These are phyloP conservation scores for Metrosideros polymorpha DNA, from an alignment of 441 rosid species.

Conservation along the genomic window DNA sequence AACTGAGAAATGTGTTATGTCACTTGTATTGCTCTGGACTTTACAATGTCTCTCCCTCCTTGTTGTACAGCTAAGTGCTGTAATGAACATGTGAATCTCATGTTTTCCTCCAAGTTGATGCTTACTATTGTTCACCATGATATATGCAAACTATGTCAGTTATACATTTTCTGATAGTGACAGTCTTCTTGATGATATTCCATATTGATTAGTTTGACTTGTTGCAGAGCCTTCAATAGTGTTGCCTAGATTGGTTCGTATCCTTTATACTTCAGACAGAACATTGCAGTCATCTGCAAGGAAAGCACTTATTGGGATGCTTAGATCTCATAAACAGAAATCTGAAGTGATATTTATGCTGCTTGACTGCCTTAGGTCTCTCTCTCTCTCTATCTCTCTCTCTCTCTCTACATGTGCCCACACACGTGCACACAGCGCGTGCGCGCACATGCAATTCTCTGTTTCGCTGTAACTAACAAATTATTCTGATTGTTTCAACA, in stretches of 20 bases:
- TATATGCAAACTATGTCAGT: not conserved
- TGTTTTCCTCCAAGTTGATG: not conserved
- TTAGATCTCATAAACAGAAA: slow-evolving; percentile 48
- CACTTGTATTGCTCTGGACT: not conserved
- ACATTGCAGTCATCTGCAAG: slow-evolving; percentile 33
- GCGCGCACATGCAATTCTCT: not conserved
- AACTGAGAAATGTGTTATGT: not conserved
- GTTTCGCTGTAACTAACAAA: not conserved
- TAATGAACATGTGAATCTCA: not conserved
- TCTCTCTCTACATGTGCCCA: not conserved
- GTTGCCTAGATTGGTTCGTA: slow-evolving; percentile 52
- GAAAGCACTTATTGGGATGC: slow-evolving; percentile 49
- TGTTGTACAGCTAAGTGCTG: not conserved
- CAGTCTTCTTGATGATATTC: not conserved
- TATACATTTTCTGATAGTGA: slow-evolving; percentile 1
- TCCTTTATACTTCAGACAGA: slow-evolving; percentile 44
- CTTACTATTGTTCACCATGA: not conserved
- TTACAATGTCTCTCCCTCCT: not conserved
- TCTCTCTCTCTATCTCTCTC: not conserved
- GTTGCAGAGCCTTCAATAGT: slow-evolving; percentile 63
- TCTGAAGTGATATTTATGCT: slow-evolving; percentile 60
- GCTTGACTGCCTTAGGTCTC: slow-evolving; percentile 79
- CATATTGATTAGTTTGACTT: slow-evolving; percentile 2
- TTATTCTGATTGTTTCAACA: not conserved
- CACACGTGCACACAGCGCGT: not conserved